These are phyloP conservation scores for Ceratobasidium theobromae DNA, from an alignment of 1,284 basidiomycete species.

Conservation along the genomic window DNA sequence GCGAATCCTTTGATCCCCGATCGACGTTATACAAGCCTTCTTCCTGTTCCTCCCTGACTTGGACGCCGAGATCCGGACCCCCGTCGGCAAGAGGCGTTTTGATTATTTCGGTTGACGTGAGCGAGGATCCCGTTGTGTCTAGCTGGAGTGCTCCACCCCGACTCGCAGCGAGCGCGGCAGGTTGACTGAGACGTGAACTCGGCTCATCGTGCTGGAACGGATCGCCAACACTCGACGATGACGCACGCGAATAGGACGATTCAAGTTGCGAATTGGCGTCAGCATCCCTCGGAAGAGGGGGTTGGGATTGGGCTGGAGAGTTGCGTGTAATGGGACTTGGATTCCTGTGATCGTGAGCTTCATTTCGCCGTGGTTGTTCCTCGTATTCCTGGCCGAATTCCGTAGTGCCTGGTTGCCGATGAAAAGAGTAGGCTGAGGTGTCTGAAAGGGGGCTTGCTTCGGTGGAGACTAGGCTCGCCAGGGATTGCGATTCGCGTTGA, in stretches of 20 bases:
- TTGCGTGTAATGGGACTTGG: too few relatives aligned
- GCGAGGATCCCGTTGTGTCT: not conserved
- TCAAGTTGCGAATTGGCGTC: not conserved
- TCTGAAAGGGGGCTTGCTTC: slow-evolving; percentile 25
- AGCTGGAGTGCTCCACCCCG: not conserved
- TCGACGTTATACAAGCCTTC: slow-evolving; percentile 1
- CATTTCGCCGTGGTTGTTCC: too few relatives aligned
- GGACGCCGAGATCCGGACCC: not conserved
- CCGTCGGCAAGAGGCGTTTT: not conserved
- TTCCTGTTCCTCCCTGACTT: not conserved
- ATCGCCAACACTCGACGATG: slow-evolving; percentile 14
- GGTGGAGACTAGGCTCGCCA: slow-evolving; percentile 24
- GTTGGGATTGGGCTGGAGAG: not conserved
- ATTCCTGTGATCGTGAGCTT: too few relatives aligned
- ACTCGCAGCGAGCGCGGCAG: not conserved
- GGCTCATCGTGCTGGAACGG: slow-evolving; percentile 28
- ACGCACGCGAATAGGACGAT: slow-evolving; percentile 13
- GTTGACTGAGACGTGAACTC: not conserved
- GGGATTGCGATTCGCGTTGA: slow-evolving; percentile 20
- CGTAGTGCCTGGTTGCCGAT: not conserved
- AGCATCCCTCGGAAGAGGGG: not conserved
- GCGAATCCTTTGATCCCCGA: not conserved
- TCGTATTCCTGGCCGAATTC: not conserved
- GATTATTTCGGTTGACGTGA: not conserved
- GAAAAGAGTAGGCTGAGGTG: slow-evolving; percentile 16